Evolutionary conservation across 2,329 filamentous ascomycete genomes (phyloP).

Genomic region (Ophiocordyceps robertsii): DNA sequence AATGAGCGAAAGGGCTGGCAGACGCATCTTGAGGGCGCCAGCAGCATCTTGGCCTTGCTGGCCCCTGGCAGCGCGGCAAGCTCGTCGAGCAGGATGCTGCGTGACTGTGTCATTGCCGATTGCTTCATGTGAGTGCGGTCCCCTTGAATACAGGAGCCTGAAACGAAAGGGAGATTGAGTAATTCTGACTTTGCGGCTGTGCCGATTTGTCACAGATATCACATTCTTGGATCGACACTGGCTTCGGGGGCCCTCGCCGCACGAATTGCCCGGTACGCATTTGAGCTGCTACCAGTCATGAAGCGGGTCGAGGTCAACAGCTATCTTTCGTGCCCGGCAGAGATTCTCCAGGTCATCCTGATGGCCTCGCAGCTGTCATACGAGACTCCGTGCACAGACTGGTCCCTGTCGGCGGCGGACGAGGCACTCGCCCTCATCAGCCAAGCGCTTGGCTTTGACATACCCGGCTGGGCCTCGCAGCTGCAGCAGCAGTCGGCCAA

Average conservation of each 20-base stretch:
- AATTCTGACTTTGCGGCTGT: not conserved
- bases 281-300: slow-evolving; percentile 24
- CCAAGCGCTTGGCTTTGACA: slow-evolving; percentile 27
- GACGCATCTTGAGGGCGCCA: slow-evolving; percentile 31
- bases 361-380: slow-evolving; percentile 29
- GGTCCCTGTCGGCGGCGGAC: slow-evolving; percentile 18
- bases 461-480: slow-evolving; percentile 25
- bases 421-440: slow-evolving; percentile 25
- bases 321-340: slow-evolving; percentile 27
- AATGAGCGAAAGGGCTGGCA: slow-evolving; percentile 28
- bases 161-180: no score
- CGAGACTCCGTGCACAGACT: slow-evolving; percentile 18
- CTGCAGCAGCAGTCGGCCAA: slow-evolving; percentile 19
- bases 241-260: slow-evolving; percentile 22
- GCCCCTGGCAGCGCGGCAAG: slow-evolving; percentile 13
- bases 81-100: slow-evolving; percentile 20
- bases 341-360: slow-evolving; percentile 31
- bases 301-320: slow-evolving; percentile 27
- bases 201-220: slow-evolving; percentile 23
- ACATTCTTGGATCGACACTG: slow-evolving; percentile 25
- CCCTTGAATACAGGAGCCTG: no score
- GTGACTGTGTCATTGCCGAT: slow-evolving; percentile 33
- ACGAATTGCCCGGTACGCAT: slow-evolving; percentile 23
- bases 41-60: slow-evolving; percentile 25
- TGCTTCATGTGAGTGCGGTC: slow-evolving; percentile 27